Evolutionary conservation across 2,329 filamentous ascomycete species (phyloP), one percentile per base, ranked within the genome.

Genomic region (Paecilomyces formosus): DNA sequence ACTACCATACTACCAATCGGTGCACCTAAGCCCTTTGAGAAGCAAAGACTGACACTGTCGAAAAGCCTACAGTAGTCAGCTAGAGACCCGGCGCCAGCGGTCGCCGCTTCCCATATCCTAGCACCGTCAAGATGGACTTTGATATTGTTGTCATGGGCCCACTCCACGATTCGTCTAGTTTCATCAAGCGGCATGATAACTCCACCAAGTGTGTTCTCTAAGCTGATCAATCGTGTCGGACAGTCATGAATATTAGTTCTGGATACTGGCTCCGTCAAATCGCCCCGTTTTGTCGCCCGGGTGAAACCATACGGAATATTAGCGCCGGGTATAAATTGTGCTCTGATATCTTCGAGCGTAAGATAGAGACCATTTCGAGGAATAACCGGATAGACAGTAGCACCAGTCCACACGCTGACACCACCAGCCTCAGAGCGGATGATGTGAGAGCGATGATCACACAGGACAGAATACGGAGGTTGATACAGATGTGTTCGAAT

Each of bases 171-270:
- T 50, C 82, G 80, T 59, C 78, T 80, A 9, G 86, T 82, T 71
- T 96, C 91, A 1, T 76, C 74, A 1, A 95, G 79, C 0, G 92
- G 92, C 81, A 90, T 88, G 52, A 96, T 79, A 66, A 86, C 85
- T 22, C 92, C 92, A 58, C 85, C 84, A 55, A 96, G 81, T 0
- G 92, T 96, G 70, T 96, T 96, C 70, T 97, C 92, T 54, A 96
- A 78, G 61, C 84, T 87, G 64, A 97, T 90, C 55, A 96, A 83
- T 52, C 84, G 84, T 0, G 92, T 96, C 0, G 92, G 91, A 67
- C 88, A 92, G 30, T 81, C 79, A 70, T 96, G 90, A 21, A 94
- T 82, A 65, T 95, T 85, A 57, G 88, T 68, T 31, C 67, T 21
- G 6, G 13, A 15, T 18, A 45, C 15, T 2, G 15, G 15, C 15